Conservation (phyloP, 306 rosid species). For the Castanospermum australe region DNA sequence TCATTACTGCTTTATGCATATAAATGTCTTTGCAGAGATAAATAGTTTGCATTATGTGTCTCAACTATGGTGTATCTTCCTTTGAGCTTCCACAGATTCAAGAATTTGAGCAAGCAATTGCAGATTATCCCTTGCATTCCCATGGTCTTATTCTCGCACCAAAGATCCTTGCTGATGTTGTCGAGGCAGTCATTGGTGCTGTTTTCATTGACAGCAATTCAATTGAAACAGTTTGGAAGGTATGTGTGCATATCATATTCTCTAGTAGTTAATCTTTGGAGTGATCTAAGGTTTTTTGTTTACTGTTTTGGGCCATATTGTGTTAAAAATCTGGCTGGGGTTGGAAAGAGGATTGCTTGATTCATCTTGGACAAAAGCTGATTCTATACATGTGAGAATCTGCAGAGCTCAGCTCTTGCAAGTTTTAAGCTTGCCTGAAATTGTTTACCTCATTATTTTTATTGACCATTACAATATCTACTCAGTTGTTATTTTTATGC, state of each 20-base stretch:
- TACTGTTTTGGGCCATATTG: not conserved
- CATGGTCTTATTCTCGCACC: not conserved
- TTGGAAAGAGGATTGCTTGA: not conserved
- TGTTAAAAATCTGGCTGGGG: not conserved
- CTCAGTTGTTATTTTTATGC: no score
- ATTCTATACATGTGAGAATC: not conserved
- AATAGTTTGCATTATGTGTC: not conserved
- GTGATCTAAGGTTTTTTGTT: not conserved
- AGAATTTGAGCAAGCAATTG: not conserved
- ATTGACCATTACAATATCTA: no score
- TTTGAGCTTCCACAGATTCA: not conserved
- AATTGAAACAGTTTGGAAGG: not conserved
- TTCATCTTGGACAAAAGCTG: not conserved
- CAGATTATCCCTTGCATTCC: not conserved
- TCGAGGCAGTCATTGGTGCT: not conserved
- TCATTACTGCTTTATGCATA: not conserved
- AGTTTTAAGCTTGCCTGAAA: no score
- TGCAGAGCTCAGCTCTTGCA: not conserved
- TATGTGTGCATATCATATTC: not conserved
- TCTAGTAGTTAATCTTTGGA: not conserved
- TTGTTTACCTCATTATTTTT: no score
- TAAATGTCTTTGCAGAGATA: not conserved
- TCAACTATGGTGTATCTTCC: not conserved
- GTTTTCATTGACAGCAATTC: not conserved
- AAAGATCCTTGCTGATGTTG: slow-evolving; percentile 5